Evolutionary conservation across 768 basidiomycete species (phyloP).

Genomic region (Suillus decipiens): DNA sequence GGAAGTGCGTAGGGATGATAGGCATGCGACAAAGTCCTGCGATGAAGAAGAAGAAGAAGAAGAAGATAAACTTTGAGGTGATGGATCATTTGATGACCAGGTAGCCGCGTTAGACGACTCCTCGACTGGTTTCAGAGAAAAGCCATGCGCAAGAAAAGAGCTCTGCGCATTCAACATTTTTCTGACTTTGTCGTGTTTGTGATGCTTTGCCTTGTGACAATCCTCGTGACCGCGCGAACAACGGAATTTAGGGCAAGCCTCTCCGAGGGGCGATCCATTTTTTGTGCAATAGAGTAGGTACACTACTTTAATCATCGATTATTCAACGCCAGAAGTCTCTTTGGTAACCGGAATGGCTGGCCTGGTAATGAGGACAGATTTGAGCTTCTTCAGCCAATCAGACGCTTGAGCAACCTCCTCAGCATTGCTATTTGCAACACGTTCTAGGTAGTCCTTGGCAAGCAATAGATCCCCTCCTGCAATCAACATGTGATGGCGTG

Average conservation of each 20-base stretch:
- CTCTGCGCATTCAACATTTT: conserved; percentile 33
- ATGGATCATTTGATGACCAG: conserved; percentile 10
- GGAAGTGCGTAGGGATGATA: conserved; percentile 21
- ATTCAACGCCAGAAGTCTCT: neutral
- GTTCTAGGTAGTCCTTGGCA: conserved; percentile 73
- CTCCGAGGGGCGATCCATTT: neutral
- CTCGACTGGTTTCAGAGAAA: conserved; percentile 22
- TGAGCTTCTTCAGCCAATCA: conserved; percentile 66
- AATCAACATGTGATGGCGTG: conserved; percentile 70
- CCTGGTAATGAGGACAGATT: conserved; percentile 33
- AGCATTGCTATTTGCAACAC: conserved; percentile 74
- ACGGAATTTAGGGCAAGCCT: conserved; percentile 35
- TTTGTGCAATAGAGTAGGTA: conserved; percentile 4
- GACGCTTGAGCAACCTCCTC: conserved; percentile 78
- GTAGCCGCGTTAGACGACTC: conserved; percentile 8
- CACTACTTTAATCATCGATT: neutral
- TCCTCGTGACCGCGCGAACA: conserved; percentile 41
- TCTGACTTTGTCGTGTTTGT: conserved; percentile 39
- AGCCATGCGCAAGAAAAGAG: conserved; percentile 32
- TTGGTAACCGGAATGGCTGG: conserved; percentile 7
- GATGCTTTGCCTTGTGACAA: conserved; percentile 37
- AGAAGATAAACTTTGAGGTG: conserved; percentile 12
- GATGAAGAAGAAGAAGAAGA: conserved; percentile 7
- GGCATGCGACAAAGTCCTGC: conserved; percentile 25
- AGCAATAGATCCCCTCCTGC: conserved; percentile 66